Percentiles rank a stretch among this genome's conserved stretches.
Conservation (phyloP, 495 filamentous ascomycete genomes). For the Trichoderma erinaceum region DNA sequence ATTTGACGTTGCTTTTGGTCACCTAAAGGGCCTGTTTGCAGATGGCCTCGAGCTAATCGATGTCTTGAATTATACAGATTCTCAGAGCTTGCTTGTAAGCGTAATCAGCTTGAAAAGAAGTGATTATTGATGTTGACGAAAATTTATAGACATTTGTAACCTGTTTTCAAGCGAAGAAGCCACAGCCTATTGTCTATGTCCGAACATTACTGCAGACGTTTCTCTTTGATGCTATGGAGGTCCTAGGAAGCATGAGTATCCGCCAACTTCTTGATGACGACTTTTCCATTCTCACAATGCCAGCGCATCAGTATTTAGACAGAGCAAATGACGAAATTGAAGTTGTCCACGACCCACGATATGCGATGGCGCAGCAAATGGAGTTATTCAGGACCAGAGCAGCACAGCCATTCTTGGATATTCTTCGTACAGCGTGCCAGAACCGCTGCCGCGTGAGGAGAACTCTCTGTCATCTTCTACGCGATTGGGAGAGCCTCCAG, state of each 20-base stretch:
- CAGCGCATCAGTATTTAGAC: constrained; percentile 63
- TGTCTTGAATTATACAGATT: constrained; percentile 60
- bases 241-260: constrained; percentile 59
- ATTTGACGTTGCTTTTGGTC: constrained; percentile 62
- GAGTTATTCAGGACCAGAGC: constrained; percentile 71
- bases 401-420: constrained; percentile 71
- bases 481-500: constrained; percentile 82
- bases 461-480: constrained; percentile 70
- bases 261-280: constrained; percentile 75
- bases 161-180: constrained; percentile 69
- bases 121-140: constrained; percentile 15
- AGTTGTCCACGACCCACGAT: constrained; percentile 66
- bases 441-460: constrained; percentile 84
- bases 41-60: constrained; percentile 65
- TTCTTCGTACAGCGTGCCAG: constrained; percentile 76
- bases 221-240: constrained; percentile 63
- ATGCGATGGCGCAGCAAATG: constrained; percentile 69
- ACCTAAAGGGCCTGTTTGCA: constrained; percentile 63
- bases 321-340: constrained; percentile 69
- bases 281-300: constrained; percentile 67
- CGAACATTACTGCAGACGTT: constrained; percentile 72
- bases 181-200: constrained; percentile 77
- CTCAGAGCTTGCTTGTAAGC: constrained; percentile 59
- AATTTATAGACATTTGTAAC: constrained; percentile 56
- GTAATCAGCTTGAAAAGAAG: not conserved